Evolutionary conservation across 2,329 filamentous ascomycete species (phyloP).

Genomic region (Esteya vermicola): DNA sequence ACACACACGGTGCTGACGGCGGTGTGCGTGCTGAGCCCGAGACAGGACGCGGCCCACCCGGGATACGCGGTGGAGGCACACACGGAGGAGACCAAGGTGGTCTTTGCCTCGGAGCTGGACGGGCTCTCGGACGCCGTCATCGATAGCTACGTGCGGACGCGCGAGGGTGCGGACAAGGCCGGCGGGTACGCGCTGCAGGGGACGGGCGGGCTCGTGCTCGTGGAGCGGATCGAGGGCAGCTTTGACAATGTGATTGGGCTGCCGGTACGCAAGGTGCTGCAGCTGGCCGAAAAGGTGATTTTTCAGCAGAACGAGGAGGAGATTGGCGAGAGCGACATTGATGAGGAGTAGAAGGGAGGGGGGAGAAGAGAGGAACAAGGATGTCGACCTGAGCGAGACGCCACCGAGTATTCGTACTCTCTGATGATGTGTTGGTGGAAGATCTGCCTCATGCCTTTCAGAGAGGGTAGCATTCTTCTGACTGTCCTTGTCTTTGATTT

Average conservation of each 20-base stretch:
- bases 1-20: conserved; percentile 77
- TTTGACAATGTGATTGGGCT: conserved; percentile 92
- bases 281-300: conserved; percentile 78
- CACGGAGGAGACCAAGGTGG: conserved; percentile 85
- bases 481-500: no score
- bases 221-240: conserved; percentile 78
- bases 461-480: no score
- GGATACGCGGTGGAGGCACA: conserved; percentile 72
- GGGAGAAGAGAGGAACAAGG: no score
- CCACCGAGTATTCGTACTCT: no score
- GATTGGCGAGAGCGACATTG: conserved; percentile 30
- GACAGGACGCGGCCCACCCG: conserved; percentile 66
- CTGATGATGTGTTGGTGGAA: no score
- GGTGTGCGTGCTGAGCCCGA: conserved; percentile 68
- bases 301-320: conserved; percentile 57
- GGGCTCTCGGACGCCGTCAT: conserved; percentile 66
- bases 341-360: conserved; percentile 12
- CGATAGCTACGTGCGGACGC: conserved; percentile 61
- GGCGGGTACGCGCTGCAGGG: conserved; percentile 94
- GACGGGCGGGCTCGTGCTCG: conserved; percentile 67
- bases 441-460: no score
- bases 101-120: conserved; percentile 53
- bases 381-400: no score
- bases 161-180: conserved; percentile 91
- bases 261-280: conserved; percentile 64